phyloP scores from a whole-genome alignment of 345 rosid genomes.

The Citrus hindsii region DNA sequence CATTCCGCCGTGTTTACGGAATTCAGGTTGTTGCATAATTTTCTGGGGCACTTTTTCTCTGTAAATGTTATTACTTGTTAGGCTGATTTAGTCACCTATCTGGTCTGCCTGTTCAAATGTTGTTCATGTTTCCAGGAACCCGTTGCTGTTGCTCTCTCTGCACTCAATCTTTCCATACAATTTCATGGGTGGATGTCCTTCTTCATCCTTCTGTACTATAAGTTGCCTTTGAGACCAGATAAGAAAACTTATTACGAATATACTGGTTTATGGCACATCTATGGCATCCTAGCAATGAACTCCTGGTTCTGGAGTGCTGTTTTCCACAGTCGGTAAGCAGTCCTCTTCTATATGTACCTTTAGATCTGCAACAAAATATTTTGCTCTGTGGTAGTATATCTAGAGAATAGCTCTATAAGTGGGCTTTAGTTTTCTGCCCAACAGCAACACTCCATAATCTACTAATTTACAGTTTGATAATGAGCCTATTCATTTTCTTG shows the following conservation, averaged over 20 bases:
- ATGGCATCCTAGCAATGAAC: slow-evolving; percentile 74
- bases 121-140: slow-evolving; percentile 57
- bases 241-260: slow-evolving; percentile 72
- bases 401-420: slow-evolving; percentile 1
- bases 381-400: not conserved
- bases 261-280: slow-evolving; percentile 68
- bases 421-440: slow-evolving; percentile 1
- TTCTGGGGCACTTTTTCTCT: not conserved
- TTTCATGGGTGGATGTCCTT: slow-evolving; percentile 93
- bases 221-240: slow-evolving; percentile 61
- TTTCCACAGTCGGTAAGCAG: slow-evolving; percentile 74
- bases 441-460: not conserved
- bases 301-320: slow-evolving; percentile 87
- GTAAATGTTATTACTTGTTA: not conserved
- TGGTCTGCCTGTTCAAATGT: not conserved
- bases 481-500: not conserved
- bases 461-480: not conserved
- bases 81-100: not conserved
- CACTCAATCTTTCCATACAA: slow-evolving; percentile 74
- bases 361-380: not conserved
- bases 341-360: slow-evolving; percentile 8
- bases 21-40: slow-evolving; percentile 46
- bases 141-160: slow-evolving; percentile 77
- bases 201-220: slow-evolving; percentile 75
- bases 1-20: slow-evolving; percentile 71